Evolutionary conservation across 257 asterid species (phyloP), one percentile per base, ranked within the genome.

Genomic region (Salvia splendens): DNA sequence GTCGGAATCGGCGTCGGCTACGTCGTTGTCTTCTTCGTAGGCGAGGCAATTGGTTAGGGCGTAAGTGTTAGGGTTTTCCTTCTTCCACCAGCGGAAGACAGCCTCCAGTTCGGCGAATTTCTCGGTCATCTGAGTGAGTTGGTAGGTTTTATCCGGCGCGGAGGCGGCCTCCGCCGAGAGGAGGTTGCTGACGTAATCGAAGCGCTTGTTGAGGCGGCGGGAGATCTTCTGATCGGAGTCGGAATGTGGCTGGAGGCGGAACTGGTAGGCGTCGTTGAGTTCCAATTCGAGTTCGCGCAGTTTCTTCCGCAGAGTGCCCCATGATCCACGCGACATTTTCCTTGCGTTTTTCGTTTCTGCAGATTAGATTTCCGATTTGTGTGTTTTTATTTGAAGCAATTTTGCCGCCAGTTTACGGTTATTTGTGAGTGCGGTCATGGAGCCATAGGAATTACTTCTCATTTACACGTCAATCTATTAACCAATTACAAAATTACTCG

Each of bases 261-360:
- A 38, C 42, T 38, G 42, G 42, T 45, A 73, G 15, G 71, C 40
- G 20, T 65, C 48, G 4, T 6, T 15, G 12, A 81, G 76, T 54
- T 81, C 71, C 43, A 65, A 65, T 65, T 81, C 82, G 17, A 81
- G 78, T 70, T 75, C 80, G 47, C 47, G 63, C 35, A 82, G 63
- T 77, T 66, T 82, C 81, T 77, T 80, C 43, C 58, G 68, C 67
- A 82, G 16, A 43, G 56, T 66, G 12, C 28, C 68, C 28, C 66
- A 71, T 68, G 69, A 71, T 68, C 59, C 62, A 67, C 63, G 72
- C 0, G 76, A 30, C 87, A 75, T 79, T 71, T 51, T 17, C 0
- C 10, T n/a, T 5, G 2, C 3, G 30, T 24, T 1, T 24, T 24
- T 24, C 30, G 30, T 1, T 24, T 24, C 30, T 24, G 30, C 30